Evolutionary conservation across 495 filamentous ascomycete species (phyloP), one percentile per base, ranked within the genome.

Genomic region (Penicillium simplicissimum): DNA sequence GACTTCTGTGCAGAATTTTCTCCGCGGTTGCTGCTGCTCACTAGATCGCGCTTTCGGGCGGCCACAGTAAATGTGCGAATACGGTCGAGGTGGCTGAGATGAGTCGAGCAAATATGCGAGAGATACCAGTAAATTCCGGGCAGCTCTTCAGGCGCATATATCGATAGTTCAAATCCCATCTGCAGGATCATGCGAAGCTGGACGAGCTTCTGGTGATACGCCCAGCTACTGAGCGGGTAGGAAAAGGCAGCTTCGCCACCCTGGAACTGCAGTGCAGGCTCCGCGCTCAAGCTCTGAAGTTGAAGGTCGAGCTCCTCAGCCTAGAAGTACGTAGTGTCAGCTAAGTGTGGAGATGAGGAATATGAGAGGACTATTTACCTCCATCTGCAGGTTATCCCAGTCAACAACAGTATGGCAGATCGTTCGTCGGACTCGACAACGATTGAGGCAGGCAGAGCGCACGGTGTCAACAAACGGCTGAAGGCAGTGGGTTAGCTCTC

Each of bases 131-230:
- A 97, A 90, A 97, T 97, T 15, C 85, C 87, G 13, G 88, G 84
- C 8, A 95, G 80, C 75, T 99, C 95, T 70, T 96, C 90, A 2
- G 88, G 83, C 23, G 91, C 86, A 69, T 98, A 98, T 28, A 96
- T 85, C 9, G 92, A 87, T 17, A 96, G 86, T 72, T 98, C 95
- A 70, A 99, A 97, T n/a, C 95, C 95, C 55, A 97, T 87, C 71
- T 97, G 92, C 13, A 97, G 81, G 48, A 95, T 88, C 80, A 88
- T 89, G 60, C 93, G 88, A 84, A 97, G 90, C 65, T 95, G 86
- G 9, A 81, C 84, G 2, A 97, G 81, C 71, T 96, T 98, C 67
- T 96, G 89, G 56, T 91, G 84, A 69, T 94, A 95, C 0, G 87
- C 84, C 95, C 95, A 98, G 7, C 88, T 90, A 6, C 90, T 91